Base-by-base conservation (phyloP, 1,284 basidiomycete species). In the Earliella scabrosa region DNA sequence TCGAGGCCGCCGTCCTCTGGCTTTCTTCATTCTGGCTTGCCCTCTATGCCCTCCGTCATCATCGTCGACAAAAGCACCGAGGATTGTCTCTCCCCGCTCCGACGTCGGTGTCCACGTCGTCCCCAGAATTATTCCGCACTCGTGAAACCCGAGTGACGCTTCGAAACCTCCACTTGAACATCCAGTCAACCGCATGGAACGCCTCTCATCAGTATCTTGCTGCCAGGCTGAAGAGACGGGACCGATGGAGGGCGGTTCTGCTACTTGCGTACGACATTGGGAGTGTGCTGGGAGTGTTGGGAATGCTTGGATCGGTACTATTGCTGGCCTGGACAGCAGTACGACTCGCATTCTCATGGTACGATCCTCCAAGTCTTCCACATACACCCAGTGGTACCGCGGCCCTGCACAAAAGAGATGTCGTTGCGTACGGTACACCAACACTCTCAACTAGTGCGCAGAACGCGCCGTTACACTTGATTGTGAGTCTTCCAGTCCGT, bases 111-210 rank as follows among this genome's bases (percentile, higher is more conserved):
- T 10, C 26, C 26, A 24, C 59, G 21, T 21, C 34, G 20, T 56
- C 54, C 41, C 46, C 46, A 16, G 58, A 57, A 5, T 35, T 59
- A 20, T 49, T 50, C 24, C 54, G 34, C 41, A 50, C 58, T n/a
- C 43, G 54, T 14, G 34, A 53, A 9, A 66, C 63, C 0, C 58
- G 63, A 8, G 47, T 72, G 18, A 64, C 62, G 2, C 58, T 74
- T 29, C 45, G 54, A 6, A 58, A 63, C 11, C 54, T 64, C 10
- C 78, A 82, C 58, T 66, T 87, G 18, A 77, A 77, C 45, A 56
- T 86, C 47, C 77, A 83, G 61, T 86, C 84, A 1, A 78, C 81
- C 0, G 72, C 71, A 0, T 78, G 81, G 69, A 90, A 89, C 61
- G 59, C 54, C 5, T 29, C 56, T 0, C 87, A 89, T 62, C 84